Percentiles rank a stretch among this genome's conserved stretches.
Conservation (phyloP, 2,329 filamentous ascomycete genomes). For the Botrytis deweyae region DNA sequence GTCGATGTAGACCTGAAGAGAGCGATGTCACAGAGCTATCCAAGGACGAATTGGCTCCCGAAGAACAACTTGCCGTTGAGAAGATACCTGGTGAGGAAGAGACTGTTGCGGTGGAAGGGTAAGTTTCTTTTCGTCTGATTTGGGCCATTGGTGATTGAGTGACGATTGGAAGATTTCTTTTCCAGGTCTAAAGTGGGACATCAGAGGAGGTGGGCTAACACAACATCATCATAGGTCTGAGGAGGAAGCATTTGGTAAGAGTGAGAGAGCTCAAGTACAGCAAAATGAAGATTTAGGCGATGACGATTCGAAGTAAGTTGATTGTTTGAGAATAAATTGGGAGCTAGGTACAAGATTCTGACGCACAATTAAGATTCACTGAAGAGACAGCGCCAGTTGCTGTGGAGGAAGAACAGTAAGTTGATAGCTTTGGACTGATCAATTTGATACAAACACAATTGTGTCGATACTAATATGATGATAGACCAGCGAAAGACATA, state of each 20-base stretch:
- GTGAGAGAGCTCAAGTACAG: background rate
- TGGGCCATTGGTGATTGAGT: background rate
- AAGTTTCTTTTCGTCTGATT: background rate
- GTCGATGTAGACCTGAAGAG: background rate
- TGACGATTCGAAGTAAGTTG: background rate
- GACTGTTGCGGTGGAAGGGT: constrained; percentile 6
- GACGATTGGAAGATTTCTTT: background rate
- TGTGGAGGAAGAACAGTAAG: background rate
- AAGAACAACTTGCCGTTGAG: background rate
- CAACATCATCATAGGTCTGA: background rate
- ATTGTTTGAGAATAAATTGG: background rate
- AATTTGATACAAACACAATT: background rate
- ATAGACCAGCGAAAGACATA: background rate
- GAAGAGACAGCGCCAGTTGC: background rate
- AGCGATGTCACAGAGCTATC: background rate
- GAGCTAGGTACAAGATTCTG: background rate
- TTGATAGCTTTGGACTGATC: background rate
- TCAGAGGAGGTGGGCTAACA: background rate
- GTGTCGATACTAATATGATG: background rate
- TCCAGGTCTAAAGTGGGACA: background rate
- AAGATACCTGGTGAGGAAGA: constrained; percentile 5
- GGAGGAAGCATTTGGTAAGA: background rate
- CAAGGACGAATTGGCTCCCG: background rate
- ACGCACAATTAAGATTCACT: background rate
- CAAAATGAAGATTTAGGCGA: background rate